A percentile compares a stretch with the other conserved stretches of the same genome.
Evolutionary conservation across 148 eudicot species (phyloP).

Genomic region (Diospyros kaki): DNA sequence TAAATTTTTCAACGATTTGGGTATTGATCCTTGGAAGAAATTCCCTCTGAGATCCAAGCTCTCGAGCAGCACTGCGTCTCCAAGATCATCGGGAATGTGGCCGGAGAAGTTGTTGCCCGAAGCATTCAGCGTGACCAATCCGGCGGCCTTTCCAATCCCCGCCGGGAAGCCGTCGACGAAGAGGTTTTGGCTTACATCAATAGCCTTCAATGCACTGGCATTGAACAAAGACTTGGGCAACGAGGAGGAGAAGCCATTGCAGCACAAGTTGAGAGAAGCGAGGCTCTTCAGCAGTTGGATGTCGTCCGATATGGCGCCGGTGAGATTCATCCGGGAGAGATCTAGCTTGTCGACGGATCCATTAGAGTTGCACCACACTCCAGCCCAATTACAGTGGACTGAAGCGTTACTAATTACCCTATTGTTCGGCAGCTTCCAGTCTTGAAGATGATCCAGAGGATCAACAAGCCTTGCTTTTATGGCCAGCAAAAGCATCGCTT

Average conservation of each 20-base stretch:
- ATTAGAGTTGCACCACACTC: slow-evolving; percentile 53
- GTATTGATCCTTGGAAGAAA: slow-evolving; percentile 62
- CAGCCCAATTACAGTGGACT: slow-evolving; percentile 72
- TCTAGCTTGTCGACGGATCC: slow-evolving; percentile 53
- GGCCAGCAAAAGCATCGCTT: slow-evolving; percentile 41
- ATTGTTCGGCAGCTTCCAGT: slow-evolving; percentile 43
- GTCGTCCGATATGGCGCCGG: slow-evolving; percentile 53
- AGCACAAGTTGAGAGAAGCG: slow-evolving; percentile 45
- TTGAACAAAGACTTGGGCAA: slow-evolving; percentile 53
- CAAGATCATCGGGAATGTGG: slow-evolving; percentile 58
- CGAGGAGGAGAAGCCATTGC: slow-evolving; percentile 58
- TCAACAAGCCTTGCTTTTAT: slow-evolving; percentile 59
- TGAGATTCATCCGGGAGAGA: slow-evolving; percentile 72
- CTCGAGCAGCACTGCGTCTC: slow-evolving; percentile 51
- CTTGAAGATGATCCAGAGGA: slow-evolving; percentile 43
- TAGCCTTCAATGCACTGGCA: slow-evolving; percentile 37
- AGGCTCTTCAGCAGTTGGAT: slow-evolving; percentile 43
- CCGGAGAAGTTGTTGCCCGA: slow-evolving; percentile 80
- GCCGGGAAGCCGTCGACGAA: slow-evolving; percentile 53
- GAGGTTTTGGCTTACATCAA: slow-evolving; percentile 75
- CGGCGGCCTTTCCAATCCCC: slow-evolving; percentile 45
- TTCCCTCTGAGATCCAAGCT: slow-evolving; percentile 66
- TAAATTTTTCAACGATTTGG: slow-evolving; percentile 44
- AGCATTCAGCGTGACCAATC: slow-evolving; percentile 44
- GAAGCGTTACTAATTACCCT: slow-evolving; percentile 9